Evolutionary conservation across 257 asterid species (phyloP).

Genomic region (Penstemon davidsonii): DNA sequence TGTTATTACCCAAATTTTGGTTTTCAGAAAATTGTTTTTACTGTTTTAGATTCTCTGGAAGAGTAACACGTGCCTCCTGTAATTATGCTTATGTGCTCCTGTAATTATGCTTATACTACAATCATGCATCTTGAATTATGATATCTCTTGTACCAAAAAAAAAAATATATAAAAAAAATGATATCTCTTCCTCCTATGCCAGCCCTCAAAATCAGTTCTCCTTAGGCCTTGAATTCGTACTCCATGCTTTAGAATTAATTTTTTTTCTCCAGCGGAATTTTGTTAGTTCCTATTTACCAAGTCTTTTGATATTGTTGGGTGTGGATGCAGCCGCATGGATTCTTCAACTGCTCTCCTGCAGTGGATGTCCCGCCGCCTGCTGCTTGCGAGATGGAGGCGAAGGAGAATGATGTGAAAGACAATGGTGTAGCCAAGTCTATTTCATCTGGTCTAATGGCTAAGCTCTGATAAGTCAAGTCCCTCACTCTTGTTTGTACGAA

Average conservation of each 20-base stretch:
- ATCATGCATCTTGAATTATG: no score
- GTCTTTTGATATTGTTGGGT: neutral
- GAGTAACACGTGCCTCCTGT: neutral
- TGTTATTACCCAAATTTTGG: neutral
- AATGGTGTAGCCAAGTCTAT: constrained; percentile 34
- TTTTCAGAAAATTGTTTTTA: neutral
- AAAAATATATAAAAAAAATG: no score
- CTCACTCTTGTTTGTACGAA: neutral
- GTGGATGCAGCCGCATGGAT: constrained; percentile 55
- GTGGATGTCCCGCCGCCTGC: constrained; percentile 52
- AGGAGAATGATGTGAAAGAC: constrained; percentile 46
- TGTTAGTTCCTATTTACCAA: no score
- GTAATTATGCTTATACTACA: no score
- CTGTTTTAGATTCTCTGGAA: neutral
- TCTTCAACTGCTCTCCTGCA: constrained; percentile 60
- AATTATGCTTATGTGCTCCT: no score
- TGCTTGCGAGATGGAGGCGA: constrained; percentile 27
- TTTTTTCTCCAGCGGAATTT: no score
- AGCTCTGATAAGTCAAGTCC: constrained; percentile 37
- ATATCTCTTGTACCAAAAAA: no score
- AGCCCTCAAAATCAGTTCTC: no score
- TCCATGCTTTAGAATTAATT: no score
- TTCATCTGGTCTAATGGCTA: constrained; percentile 39
- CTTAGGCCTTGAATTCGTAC: no score
- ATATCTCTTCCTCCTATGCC: no score